Conservation (phyloP, 768 basidiomycete genomes). For the Leccinum uliginosum region DNA sequence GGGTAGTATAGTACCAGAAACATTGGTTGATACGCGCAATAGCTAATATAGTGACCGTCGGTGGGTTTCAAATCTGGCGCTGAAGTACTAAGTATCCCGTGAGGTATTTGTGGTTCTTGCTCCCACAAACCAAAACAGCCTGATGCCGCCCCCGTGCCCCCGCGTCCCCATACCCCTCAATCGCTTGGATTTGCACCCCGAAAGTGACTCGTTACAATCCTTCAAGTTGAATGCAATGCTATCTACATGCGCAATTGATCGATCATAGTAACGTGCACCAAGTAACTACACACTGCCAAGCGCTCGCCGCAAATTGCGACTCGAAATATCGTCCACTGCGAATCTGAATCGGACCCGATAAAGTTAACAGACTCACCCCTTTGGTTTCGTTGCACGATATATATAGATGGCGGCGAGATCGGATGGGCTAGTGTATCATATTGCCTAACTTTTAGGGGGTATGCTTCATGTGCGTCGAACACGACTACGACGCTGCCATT, state of each 20-base stretch:
- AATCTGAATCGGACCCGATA: neutral
- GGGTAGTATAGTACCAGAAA: neutral
- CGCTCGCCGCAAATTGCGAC: neutral
- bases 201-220: too few species aligned
- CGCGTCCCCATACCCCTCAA: neutral
- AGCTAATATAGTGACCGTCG: too few species aligned
- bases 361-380: neutral
- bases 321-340: neutral
- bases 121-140: neutral
- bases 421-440: neutral
- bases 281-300: neutral
- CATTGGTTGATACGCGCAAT: neutral
- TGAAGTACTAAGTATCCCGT: too few species aligned
- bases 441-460: neutral
- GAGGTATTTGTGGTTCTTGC: too few species aligned
- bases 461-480: neutral
- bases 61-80: too few species aligned
- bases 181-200: neutral
- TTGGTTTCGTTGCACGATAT: neutral
- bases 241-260: neutral
- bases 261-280: too few species aligned
- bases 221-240: neutral
- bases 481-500: neutral
- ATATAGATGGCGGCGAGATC: neutral
- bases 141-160: neutral